Percentiles rank a stretch among this genome's conserved stretches.
These are phyloP conservation scores for Suillus clintonianus DNA, from an alignment of 768 basidiomycete species.

Conservation along the genomic window DNA sequence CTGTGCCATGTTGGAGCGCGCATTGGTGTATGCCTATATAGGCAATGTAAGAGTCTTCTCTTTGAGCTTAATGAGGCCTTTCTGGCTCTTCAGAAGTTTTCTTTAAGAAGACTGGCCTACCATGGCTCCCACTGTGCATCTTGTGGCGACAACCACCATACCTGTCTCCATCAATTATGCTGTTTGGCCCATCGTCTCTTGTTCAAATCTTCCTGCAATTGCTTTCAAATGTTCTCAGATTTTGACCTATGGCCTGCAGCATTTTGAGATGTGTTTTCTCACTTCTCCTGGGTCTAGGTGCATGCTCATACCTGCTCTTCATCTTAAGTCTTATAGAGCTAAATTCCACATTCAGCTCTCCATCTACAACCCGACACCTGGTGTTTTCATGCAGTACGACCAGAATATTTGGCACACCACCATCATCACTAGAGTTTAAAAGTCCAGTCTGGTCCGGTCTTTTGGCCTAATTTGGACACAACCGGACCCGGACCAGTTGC, in stretches of 20 bases:
- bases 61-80: background rate
- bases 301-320: too few species aligned
- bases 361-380: background rate
- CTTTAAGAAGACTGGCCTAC: background rate
- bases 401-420: background rate
- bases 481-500: too few species aligned
- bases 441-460: too few species aligned
- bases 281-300: too few species aligned
- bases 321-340: background rate
- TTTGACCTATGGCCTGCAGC: background rate
- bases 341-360: background rate
- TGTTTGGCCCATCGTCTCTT: background rate
- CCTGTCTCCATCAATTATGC: background rate
- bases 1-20: background rate
- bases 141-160: background rate
- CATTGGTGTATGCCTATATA: background rate
- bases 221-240: background rate
- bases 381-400: background rate
- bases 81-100: background rate
- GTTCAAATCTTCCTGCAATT: background rate
- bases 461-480: too few species aligned
- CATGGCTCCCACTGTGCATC: background rate
- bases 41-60: background rate
- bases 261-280: background rate
- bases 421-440: too few species aligned